Evolutionary conservation across 345 rosid species (phyloP).

Genomic region (Moricandia moricandioides): DNA sequence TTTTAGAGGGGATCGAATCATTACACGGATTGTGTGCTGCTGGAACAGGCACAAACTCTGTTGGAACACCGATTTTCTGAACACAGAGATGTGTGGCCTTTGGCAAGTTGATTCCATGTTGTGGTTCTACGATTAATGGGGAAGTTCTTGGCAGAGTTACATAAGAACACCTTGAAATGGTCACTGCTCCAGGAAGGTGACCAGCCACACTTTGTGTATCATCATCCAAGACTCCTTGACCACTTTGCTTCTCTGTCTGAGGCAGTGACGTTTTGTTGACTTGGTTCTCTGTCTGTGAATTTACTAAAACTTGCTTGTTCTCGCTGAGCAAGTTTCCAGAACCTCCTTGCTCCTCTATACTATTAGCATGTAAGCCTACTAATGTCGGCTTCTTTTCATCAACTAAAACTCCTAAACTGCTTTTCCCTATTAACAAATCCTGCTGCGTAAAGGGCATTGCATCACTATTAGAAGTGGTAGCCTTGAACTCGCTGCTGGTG

Average conservation of each 20-base stretch:
- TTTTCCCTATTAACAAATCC: background rate
- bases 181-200: background rate
- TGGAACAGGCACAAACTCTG: background rate
- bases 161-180: background rate
- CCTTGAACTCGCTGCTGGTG: background rate
- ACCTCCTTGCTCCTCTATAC: background rate
- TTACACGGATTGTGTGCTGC: background rate
- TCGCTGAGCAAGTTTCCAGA: background rate
- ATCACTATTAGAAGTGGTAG: background rate
- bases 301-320: conserved; percentile 3
- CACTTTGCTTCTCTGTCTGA: background rate
- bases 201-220: background rate
- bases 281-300: background rate
- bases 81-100: too few species aligned
- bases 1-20: background rate
- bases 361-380: too few species aligned
- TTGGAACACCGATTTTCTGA: background rate
- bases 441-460: background rate
- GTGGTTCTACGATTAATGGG: background rate
- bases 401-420: background rate
- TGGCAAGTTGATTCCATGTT: background rate
- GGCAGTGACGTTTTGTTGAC: background rate
- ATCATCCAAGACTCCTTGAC: background rate
- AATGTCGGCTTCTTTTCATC: background rate
- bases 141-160: background rate